Base-by-base conservation (phyloP, 768 basidiomycete genomes). In the Hygrocybe coccinea region DNA sequence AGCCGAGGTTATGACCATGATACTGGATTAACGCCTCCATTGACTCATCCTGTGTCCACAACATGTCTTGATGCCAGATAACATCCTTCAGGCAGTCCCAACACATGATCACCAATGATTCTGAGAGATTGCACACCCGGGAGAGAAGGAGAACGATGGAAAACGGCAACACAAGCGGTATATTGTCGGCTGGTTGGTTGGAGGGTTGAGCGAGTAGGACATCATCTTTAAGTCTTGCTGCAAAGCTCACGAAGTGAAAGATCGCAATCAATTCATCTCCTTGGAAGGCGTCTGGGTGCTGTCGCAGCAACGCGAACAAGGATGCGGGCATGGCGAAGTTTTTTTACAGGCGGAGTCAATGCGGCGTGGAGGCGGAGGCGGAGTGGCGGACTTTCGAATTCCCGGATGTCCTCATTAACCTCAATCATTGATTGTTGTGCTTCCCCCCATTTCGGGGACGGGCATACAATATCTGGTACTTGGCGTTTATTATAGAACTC, bases 31-130 rank as follows among this genome's bases (percentile, higher is more conserved):
- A 15, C 15, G 46, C 46, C 24, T 47, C 46, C 46, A 21, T 47
- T 47, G 46, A 47, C 19, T 21, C 19, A 19, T 47, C 46, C 46
- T 22, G 46, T 21, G 14, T 47, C 46, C 21, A 47, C 15, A 47
- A 47, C 46, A 22, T 29, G 25, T 47, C 46, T 47, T 47, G 21
- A 47, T 47, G 46, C 46, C 46, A 47, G 21, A 47, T 29, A 47
- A 29, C 25, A 21, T 47, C 46, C 46, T 47, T 47, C 46, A 47
- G 21, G 24, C 14, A 4, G 15, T 47, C 46, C 46, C 46, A 47
- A 29, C 24, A 47, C 46, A 22, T 29, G 25, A 25, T 47, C 15
- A 21, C 24, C 19, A 47, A 21, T 8, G 19, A 12, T 29, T 47
- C 21, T 8, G 46, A 29, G 19, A 47, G 19, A 25, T 25, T 47